Conservation (phyloP, 176 grass and related monocot genomes). For the Raddia guianensis region DNA sequence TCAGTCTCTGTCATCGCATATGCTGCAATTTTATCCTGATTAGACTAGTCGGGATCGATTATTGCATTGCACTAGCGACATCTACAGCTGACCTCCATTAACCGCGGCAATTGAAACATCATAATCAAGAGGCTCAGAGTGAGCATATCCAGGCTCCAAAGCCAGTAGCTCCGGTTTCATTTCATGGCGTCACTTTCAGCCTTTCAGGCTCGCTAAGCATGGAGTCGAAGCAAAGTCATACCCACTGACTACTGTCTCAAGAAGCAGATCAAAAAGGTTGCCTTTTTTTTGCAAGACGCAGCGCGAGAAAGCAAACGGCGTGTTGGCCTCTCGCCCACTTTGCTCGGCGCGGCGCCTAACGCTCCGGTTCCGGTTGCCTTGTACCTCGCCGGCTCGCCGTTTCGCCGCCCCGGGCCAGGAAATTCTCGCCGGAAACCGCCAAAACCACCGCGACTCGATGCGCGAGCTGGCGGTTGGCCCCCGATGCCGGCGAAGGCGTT, state of each 20-base stretch:
- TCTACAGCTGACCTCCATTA: neutral
- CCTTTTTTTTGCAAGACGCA: neutral
- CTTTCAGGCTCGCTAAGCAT: constrained; percentile 3
- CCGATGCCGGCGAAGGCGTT: neutral
- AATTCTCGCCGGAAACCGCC: constrained; percentile 1
- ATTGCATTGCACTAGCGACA: no score
- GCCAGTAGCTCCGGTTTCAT: neutral
- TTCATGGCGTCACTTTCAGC: neutral
- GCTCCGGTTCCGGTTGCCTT: neutral
- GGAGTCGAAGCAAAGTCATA: constrained; percentile 27
- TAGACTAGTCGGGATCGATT: neutral
- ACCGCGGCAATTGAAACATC: neutral
- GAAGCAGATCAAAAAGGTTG: neutral
- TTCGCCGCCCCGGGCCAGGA: neutral
- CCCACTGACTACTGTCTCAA: neutral
- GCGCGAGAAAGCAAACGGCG: neutral
- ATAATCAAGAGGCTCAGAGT: neutral
- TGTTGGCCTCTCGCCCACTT: neutral
- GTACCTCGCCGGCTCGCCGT: neutral
- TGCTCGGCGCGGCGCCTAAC: neutral
- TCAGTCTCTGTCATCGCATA: neutral
- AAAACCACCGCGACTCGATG: neutral
- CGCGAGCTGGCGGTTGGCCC: no score
- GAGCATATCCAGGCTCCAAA: neutral
- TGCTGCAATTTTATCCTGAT: neutral